Base-by-base conservation (phyloP, 1,284 basidiomycete genomes). In the Fomitopsis pinicola region DNA sequence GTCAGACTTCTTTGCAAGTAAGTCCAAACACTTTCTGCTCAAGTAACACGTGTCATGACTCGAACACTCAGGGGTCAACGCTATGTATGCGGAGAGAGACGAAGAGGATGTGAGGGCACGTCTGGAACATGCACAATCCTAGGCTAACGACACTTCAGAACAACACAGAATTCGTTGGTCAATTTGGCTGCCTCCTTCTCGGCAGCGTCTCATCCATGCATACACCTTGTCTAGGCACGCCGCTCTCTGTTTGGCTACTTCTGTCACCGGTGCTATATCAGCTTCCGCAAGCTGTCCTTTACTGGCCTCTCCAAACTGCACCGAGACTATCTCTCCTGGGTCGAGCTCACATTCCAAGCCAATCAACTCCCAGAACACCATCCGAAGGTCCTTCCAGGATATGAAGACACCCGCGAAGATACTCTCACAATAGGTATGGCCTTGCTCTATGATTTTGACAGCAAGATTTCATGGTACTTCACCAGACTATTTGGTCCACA, bases 171-270 rank as follows among this genome's bases (percentile, higher is more conserved):
- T 68, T 68, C 62, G 71, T 74, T 48, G 60, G 71, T 66, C 12
- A 22, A 17, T 26, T 48, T 28, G 15, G 46, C 17, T 19, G 6
- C 19, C 5, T 36, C 3, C 17, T 2, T 4, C 36, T n/a, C 35
- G 1, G n/a, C 28, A 17, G 14, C 42, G 40, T 28, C 6, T 33
- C 38, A 48, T 54, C 35, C 12, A 42, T 19, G 4, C 15, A 5
- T 36, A 10, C 6, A n/a, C 48, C 58, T 17, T n/a, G 59, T 28
- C 15, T 67, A 87, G 87, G 76, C 77, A 59, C 83, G 85, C 40
- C 85, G 89, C n/a, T 93, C 91, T 0, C 74, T 91, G 36, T 91
- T 92, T 71, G 91, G 91, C 2, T 89, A 85, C 67, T 92, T 92
- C 66, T 85, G 82, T 66, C 86, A 91, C 55, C 81, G 91, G 50